phyloP scores from a whole-genome alignment of 129 eudicot species.

The Arctium minus region DNA sequence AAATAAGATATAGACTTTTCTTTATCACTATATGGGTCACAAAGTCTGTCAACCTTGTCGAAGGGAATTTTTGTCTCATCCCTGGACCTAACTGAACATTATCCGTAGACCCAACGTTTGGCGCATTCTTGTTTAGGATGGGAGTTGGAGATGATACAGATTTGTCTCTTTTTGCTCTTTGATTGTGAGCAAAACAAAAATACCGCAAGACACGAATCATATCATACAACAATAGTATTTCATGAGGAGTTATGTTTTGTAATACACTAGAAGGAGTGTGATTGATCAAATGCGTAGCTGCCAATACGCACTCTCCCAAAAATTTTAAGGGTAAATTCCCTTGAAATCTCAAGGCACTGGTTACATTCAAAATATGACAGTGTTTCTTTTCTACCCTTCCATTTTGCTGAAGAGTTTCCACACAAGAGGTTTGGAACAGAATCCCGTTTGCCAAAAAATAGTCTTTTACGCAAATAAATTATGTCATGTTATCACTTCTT shows the following conservation, averaged over 20 bases:
- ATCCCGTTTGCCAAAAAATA: not conserved
- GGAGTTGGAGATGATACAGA: too few relatives aligned
- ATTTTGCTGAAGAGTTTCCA: too few relatives aligned
- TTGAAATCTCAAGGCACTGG: not conserved
- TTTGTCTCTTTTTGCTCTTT: not conserved
- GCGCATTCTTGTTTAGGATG: too few relatives aligned
- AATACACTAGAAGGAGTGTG: not conserved
- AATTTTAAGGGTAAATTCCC: not conserved
- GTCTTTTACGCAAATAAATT: not conserved
- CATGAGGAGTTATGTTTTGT: not conserved
- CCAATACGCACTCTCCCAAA: not conserved
- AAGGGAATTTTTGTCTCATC: too few relatives aligned
- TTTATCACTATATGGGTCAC: too few relatives aligned
- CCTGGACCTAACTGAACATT: too few relatives aligned
- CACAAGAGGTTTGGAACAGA: not conserved
- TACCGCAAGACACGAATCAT: not conserved
- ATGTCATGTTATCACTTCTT: not conserved
- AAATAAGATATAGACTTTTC: too few relatives aligned
- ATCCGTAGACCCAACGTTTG: too few relatives aligned
- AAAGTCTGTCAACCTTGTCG: too few relatives aligned
- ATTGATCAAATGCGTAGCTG: not conserved
- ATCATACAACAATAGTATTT: not conserved
- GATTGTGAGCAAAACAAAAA: not conserved
- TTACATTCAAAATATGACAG: too few relatives aligned
- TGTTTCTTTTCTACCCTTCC: too few relatives aligned